Evolutionary conservation across 108 stramenopile species (phyloP).

Genomic region (Chaetoceros tenuissimus): DNA sequence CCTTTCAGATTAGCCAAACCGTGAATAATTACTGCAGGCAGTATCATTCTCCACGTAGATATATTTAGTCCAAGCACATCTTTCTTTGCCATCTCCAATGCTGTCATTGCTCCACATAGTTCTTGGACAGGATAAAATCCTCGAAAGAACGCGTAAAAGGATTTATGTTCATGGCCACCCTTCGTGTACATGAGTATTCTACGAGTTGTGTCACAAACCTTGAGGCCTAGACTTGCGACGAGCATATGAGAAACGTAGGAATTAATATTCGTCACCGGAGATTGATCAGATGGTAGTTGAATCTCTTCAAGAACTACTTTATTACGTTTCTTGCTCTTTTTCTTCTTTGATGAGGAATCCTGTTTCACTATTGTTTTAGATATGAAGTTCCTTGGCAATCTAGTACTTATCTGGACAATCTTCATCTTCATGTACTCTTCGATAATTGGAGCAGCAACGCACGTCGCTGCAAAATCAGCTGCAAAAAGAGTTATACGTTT

Average conservation of each 20-base stretch:
- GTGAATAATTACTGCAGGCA: slow-evolving; percentile 79
- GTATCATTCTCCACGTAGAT: slow-evolving; percentile 60
- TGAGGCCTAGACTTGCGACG: slow-evolving; percentile 68
- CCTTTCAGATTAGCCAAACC: slow-evolving; percentile 90
- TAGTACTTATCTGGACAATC: slow-evolving; percentile 50
- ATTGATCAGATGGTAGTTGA: slow-evolving; percentile 14
- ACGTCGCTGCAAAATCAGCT: slow-evolving; percentile 72
- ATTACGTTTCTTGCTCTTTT: slow-evolving; percentile 32
- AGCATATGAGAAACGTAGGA: slow-evolving; percentile 73
- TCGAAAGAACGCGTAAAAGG: slow-evolving; percentile 73
- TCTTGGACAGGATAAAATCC: slow-evolving; percentile 92
- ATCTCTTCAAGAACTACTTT: slow-evolving; percentile 21
- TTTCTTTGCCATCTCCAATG: slow-evolving; percentile 75
- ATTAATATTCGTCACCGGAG: slow-evolving; percentile 66
- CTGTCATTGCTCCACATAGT: slow-evolving; percentile 90
- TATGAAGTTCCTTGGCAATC: slow-evolving; percentile 59
- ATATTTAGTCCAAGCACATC: slow-evolving; percentile 74
- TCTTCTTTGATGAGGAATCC: slow-evolving; percentile 9
- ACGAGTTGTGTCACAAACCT: slow-evolving; percentile 62
- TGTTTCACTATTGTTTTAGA: slow-evolving; percentile 20
- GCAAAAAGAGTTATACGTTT: slow-evolving; percentile 81
- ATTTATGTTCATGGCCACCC: slow-evolving; percentile 40
- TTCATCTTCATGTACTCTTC: slow-evolving; percentile 80
- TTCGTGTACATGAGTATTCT: slow-evolving; percentile 86
- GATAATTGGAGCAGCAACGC: slow-evolving; percentile 71